Conservation (phyloP, 139 green algal genomes). For the Astrephomene gubernaculifera region DNA sequence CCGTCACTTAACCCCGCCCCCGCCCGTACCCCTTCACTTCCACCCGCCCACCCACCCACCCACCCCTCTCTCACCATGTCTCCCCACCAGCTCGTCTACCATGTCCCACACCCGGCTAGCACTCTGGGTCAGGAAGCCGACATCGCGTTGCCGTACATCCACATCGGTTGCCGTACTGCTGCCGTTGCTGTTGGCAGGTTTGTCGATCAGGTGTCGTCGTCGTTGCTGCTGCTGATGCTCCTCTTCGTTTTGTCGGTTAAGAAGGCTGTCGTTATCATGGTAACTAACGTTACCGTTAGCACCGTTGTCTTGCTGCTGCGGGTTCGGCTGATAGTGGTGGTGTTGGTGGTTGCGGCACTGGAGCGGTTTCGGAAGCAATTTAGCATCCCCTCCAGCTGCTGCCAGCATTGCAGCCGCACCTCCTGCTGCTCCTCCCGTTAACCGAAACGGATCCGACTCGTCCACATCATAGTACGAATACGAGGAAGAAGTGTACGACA, state of each 20-base stretch:
- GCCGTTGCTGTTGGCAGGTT: background rate
- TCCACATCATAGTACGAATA: no score
- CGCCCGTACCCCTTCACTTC: no score
- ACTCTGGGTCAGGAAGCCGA: background rate
- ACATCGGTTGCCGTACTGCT: no score
- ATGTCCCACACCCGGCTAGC: constrained; percentile 21
- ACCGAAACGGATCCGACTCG: no score
- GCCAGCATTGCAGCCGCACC: no score
- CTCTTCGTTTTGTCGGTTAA: no score
- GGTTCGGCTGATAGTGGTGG: background rate
- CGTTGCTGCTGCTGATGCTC: no score
- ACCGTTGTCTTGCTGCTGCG: background rate
- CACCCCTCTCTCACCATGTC: background rate
- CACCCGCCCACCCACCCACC: background rate
- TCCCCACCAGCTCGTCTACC: background rate
- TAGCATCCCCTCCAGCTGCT: background rate
- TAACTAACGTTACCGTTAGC: background rate
- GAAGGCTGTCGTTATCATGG: background rate
- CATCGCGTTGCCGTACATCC: background rate
- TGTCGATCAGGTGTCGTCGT: no score
- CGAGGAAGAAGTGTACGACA: no score
- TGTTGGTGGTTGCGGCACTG: background rate
- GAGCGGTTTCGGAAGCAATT: background rate
- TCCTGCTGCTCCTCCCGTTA: no score
- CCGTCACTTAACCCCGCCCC: no score